Conservation (phyloP, 805 yeast genomes). For the Teunomyces cretensis region DNA sequence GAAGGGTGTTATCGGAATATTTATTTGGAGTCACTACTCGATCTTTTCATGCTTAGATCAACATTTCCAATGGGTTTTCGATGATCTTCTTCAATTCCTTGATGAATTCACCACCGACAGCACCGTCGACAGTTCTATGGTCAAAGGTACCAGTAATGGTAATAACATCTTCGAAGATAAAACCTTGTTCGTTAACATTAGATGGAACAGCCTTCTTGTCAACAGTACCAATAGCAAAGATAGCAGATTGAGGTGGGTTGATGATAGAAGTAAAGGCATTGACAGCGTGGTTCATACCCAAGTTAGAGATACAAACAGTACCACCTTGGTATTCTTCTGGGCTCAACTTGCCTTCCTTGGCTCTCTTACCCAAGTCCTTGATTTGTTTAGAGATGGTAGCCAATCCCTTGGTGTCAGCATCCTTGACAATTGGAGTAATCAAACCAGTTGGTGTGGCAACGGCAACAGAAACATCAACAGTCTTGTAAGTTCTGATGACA, state of each 20-base stretch:
- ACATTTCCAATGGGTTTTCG: slow-evolving; percentile 94
- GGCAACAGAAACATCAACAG: slow-evolving; percentile 96
- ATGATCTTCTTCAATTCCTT: slow-evolving; percentile 85
- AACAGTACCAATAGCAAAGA: slow-evolving; percentile 91
- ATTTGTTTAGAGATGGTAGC: slow-evolving; percentile 75
- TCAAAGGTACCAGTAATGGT: slow-evolving; percentile 96
- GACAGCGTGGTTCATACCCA: slow-evolving; percentile 98
- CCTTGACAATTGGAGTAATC: slow-evolving; percentile 91
- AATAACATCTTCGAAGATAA: slow-evolving; percentile 87
- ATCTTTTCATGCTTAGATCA: slow-evolving; percentile 55
- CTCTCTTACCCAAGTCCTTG: slow-evolving; percentile 94
- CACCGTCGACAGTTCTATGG: slow-evolving; percentile 97
- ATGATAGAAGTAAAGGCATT: slow-evolving; percentile 91
- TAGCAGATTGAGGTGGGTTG: slow-evolving; percentile 96
- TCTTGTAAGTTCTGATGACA: slow-evolving; percentile 85
- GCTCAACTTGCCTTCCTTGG: slow-evolving; percentile 85
- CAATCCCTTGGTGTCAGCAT: slow-evolving; percentile 87
- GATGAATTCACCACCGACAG: slow-evolving; percentile 95
- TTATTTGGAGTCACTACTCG: not conserved
- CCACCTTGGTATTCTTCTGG: slow-evolving; percentile 99
- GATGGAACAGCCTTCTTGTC: slow-evolving; percentile 93
- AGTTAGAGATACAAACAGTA: slow-evolving; percentile 95
- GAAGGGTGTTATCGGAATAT: not conserved
- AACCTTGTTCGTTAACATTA: slow-evolving; percentile 84
- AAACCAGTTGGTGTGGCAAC: slow-evolving; percentile 98